Evolutionary conservation across 768 basidiomycete species (phyloP).

Genomic region (Scleroderma bovista): DNA sequence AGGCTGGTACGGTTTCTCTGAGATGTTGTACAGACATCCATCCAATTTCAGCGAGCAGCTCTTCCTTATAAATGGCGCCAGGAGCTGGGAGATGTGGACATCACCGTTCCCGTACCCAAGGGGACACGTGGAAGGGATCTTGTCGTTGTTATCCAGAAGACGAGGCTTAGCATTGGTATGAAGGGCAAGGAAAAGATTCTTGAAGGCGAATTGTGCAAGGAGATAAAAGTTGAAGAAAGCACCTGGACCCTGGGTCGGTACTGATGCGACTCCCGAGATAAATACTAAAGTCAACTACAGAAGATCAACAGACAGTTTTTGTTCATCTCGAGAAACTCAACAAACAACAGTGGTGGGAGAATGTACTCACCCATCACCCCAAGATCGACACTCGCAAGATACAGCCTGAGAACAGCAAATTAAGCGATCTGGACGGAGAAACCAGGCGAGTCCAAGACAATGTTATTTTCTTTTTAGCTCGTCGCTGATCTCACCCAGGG

Average conservation of each 20-base stretch:
- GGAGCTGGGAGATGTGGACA: slow-evolving; percentile 80
- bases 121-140: slow-evolving; percentile 83
- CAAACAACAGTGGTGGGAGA: slow-evolving; percentile 95
- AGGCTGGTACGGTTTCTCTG: slow-evolving; percentile 59
- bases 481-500: slow-evolving; percentile 40
- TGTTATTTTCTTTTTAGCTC: not conserved
- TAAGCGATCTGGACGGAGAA: slow-evolving; percentile 94
- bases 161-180: slow-evolving; percentile 74
- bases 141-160: slow-evolving; percentile 68
- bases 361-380: slow-evolving; percentile 90
- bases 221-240: slow-evolving; percentile 93
- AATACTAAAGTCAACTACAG: slow-evolving; percentile 34
- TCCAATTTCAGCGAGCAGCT: slow-evolving; percentile 37
- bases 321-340: slow-evolving; percentile 87
- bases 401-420: slow-evolving; percentile 89
- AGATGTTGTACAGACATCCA: slow-evolving; percentile 7
- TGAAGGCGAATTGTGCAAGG: slow-evolving; percentile 86
- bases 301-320: slow-evolving; percentile 68
- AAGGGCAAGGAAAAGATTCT: slow-evolving; percentile 85
- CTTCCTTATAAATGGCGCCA: slow-evolving; percentile 93
- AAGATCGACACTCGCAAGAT: slow-evolving; percentile 97
- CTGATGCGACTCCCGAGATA: not conserved
- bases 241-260: slow-evolving; percentile 89
- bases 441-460: slow-evolving; percentile 53
- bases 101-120: slow-evolving; percentile 77